Percentiles rank a stretch among this genome's conserved stretches.
Conservation (phyloP, 2,329 filamentous ascomycete genomes). For the Talaromyces rugulosus region DNA sequence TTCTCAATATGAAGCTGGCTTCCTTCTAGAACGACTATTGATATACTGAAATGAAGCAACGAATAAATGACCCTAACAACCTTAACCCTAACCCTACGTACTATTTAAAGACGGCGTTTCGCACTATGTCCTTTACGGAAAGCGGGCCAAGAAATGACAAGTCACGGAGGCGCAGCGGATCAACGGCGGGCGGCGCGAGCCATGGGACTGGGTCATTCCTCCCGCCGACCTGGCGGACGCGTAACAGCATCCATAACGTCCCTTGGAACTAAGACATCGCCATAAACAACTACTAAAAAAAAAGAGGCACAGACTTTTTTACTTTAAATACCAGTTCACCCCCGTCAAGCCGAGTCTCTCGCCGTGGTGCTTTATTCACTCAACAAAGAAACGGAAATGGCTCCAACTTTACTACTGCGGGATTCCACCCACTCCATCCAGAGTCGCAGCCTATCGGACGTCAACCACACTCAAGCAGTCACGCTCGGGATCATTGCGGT, state of each 20-base stretch:
- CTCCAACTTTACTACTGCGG: conserved; percentile 1
- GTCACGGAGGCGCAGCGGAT: background rate
- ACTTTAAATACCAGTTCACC: background rate
- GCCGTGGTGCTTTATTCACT: background rate
- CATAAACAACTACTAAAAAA: background rate
- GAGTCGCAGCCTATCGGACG: conserved; percentile 51
- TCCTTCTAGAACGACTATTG: background rate
- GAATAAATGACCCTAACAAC: background rate
- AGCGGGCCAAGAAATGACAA: background rate
- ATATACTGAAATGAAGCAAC: background rate
- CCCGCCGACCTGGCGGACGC: background rate
- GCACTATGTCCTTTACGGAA: background rate
- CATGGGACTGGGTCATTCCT: background rate
- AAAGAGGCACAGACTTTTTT: background rate
- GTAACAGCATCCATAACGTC: background rate
- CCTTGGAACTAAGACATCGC: background rate
- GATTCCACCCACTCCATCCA: conserved; percentile 24
- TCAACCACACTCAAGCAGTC: conserved; percentile 65
- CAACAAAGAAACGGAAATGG: background rate
- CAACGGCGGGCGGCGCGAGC: background rate
- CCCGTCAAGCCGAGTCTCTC: background rate
- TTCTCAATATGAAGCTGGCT: background rate
- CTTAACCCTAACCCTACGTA: background rate
- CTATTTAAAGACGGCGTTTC: background rate
- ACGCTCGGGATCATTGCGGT: conserved; percentile 67